Conservation (phyloP, 2,329 filamentous ascomycete genomes). For the Penicillium verrucosum region DNA sequence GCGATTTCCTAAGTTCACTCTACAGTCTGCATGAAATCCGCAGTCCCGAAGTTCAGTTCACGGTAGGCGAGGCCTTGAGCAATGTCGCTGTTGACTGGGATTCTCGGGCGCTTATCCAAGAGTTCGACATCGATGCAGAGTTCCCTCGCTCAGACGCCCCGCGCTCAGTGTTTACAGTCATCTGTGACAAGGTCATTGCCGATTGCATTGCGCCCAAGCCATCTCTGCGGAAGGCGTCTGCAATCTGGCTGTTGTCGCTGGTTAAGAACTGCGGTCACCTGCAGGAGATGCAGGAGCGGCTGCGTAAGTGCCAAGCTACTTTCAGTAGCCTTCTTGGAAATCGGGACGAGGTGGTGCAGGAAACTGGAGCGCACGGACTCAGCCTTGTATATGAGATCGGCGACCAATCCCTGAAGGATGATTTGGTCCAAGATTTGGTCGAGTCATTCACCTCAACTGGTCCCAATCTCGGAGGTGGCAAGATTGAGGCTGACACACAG, state of each 20-base stretch:
- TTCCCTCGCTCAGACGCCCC: constrained; percentile 41
- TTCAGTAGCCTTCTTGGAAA: constrained; percentile 87
- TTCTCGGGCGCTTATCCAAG: constrained; percentile 71
- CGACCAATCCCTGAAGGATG: constrained; percentile 72
- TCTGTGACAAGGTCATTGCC: constrained; percentile 69
- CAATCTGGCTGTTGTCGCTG: constrained; percentile 90
- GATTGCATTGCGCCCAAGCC: constrained; percentile 85
- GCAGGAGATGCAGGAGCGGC: constrained; percentile 66
- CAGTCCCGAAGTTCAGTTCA: constrained; percentile 83
- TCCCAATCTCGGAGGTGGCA: constrained; percentile 63
- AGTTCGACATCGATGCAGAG: constrained; percentile 67
- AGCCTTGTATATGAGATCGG: constrained; percentile 94
- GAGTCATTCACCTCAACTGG: constrained; percentile 73
- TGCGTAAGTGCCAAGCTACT: constrained; percentile 76
- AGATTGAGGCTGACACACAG: constrained; percentile 86
- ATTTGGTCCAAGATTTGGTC: constrained; percentile 82
- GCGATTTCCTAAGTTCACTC: constrained; percentile 62
- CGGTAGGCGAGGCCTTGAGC: constrained; percentile 82
- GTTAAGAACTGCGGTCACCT: constrained; percentile 85
- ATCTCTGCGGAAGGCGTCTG: constrained; percentile 82
- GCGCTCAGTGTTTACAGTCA: constrained; percentile 46
- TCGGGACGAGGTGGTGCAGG: constrained; percentile 90
- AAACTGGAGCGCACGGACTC: constrained; percentile 86
- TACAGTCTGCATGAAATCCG: constrained; percentile 79
- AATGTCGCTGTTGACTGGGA: constrained; percentile 77